These are phyloP conservation scores for Botrytis deweyae DNA, from an alignment of 2,329 filamentous ascomycete species.

Conservation along the genomic window DNA sequence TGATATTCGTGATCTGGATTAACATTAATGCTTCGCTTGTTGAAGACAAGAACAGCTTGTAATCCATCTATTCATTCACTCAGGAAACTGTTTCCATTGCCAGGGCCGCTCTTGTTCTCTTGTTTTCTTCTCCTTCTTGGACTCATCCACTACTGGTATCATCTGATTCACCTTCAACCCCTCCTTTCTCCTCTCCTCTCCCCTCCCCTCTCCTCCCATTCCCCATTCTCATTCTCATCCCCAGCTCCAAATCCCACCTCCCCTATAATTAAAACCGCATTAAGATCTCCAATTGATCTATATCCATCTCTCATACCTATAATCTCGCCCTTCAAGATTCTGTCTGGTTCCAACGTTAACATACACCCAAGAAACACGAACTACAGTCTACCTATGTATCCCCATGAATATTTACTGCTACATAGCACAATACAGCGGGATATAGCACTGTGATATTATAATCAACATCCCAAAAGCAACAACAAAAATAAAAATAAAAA, in stretches of 20 bases:
- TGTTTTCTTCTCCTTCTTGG: neutral
- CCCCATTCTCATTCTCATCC: no score
- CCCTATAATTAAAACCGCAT: neutral
- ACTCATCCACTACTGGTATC: neutral
- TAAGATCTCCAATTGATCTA: neutral
- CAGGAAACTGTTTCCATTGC: neutral
- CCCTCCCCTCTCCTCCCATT: neutral
- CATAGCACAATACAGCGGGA: neutral
- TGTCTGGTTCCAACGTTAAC: no score
- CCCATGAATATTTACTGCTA: no score
- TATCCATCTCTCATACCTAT: neutral
- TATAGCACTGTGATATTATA: neutral
- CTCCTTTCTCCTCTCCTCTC: no score
- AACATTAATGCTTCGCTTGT: accelerated
- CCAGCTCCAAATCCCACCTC: no score
- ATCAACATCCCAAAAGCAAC: no score
- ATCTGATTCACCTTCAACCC: neutral
- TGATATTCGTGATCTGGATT: neutral
- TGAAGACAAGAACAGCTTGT: accelerated
- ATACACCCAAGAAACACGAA: neutral
- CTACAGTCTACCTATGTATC: neutral
- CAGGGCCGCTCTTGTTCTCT: no score
- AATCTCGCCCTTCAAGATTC: no score
- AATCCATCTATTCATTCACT: neutral
- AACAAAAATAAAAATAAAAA: no score